phyloP scores from a whole-genome alignment of 176 grass and related monocot genomes.

The Oryza australiensis region DNA sequence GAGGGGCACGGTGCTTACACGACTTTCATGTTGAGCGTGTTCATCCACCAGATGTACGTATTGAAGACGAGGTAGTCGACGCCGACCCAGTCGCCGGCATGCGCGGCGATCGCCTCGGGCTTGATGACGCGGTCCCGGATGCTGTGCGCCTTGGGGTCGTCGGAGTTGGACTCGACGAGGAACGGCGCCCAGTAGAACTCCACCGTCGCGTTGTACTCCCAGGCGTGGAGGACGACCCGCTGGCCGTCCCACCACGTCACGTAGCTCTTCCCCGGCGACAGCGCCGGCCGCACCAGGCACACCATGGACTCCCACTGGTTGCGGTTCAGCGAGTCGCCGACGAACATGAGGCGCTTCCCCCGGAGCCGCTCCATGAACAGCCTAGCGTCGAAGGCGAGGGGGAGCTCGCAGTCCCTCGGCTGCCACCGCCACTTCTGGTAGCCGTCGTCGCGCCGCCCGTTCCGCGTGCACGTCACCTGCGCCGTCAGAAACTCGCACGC shows the following conservation, averaged over 20 bases:
- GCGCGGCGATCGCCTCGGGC: conserved; percentile 42
- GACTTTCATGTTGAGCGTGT: conserved; percentile 63
- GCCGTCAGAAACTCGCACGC: conserved; percentile 72
- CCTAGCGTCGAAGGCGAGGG: conserved; percentile 42
- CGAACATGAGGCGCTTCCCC: conserved; percentile 55
- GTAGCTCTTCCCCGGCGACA: conserved; percentile 32
- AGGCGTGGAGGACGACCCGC: neutral
- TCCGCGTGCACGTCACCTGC: conserved; percentile 89
- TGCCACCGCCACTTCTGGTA: conserved; percentile 95
- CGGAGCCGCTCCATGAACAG: conserved; percentile 48
- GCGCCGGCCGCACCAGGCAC: conserved; percentile 43
- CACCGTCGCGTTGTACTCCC: conserved; percentile 68
- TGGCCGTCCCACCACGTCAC: too few species aligned
- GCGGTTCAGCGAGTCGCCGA: neutral
- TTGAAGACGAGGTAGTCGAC: conserved; percentile 79
- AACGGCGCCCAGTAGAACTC: conserved; percentile 96
- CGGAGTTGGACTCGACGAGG: conserved; percentile 83
- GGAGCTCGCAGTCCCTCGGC: conserved; percentile 54
- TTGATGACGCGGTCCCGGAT: conserved; percentile 69
- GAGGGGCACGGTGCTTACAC: neutral
- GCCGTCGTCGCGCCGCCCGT: conserved; percentile 79
- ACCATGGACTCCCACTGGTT: conserved; percentile 65
- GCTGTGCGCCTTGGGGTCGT: conserved; percentile 72
- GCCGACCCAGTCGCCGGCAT: conserved; percentile 56
- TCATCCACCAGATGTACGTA: conserved; percentile 85